These are phyloP conservation scores for Solanum pennellii DNA, from an alignment of 257 asterid genomes.

Conservation along the genomic window DNA sequence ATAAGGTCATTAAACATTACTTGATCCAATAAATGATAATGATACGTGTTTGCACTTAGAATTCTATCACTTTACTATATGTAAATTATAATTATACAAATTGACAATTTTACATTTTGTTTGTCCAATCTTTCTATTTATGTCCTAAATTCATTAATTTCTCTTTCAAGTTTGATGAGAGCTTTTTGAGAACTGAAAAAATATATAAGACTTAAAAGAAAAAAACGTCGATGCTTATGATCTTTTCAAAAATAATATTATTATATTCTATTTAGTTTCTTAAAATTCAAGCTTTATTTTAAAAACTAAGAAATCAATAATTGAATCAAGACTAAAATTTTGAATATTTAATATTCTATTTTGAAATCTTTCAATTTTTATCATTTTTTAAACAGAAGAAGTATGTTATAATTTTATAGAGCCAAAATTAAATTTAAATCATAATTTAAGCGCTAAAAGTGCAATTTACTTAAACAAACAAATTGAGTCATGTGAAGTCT, in stretches of 20 bases:
- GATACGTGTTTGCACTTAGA: neutral
- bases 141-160: neutral
- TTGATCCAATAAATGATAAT: no score
- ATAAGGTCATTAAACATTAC: no score
- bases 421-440: neutral
- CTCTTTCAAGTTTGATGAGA: neutral
- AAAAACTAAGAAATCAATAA: neutral
- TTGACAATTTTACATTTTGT: neutral
- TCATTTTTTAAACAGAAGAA: no score
- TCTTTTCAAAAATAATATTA: neutral
- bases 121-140: neutral
- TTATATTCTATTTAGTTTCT: neutral
- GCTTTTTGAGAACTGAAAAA: neutral
- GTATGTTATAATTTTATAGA: neutral
- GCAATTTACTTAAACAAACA: neutral
- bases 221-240: no score
- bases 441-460: neutral
- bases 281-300: neutral
- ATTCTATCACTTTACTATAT: neutral
- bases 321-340: neutral
- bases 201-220: neutral
- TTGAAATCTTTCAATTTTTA: neutral
- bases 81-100: neutral
- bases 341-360: neutral
- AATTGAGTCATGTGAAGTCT: neutral